Evolutionary conservation across 169 alveolate genomes (phyloP), one percentile per base, ranked within the genome.

Genomic region (Plasmodium falciparum): DNA sequence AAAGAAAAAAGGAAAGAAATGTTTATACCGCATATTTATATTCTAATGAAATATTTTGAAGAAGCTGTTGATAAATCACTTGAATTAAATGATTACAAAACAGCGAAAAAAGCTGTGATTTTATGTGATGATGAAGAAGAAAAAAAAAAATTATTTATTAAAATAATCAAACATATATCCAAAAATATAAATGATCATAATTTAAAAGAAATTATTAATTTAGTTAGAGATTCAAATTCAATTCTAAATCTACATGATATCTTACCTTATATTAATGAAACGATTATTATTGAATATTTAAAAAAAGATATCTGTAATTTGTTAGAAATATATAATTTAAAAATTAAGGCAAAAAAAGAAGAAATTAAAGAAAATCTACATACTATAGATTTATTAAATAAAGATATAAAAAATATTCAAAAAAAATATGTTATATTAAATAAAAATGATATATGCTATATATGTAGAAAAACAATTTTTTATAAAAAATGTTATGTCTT

Each of bases 61-160:
- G 92, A 86, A 86, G 92, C 92, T 12, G 88, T 86, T 15, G 92
- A 86, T 71, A 86, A 86, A 29, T 9, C 92, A 17, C 58, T 86
- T 62, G 92, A 86, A 73, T 52, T 86, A 66, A 56, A 71, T 24
- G 92, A 86, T 73, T 86, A 86, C 12, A 45, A 71, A 39, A 73
- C 74, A 13, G 92, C 92, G 6, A 72, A 86, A 61, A 86, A 59
- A 71, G 92, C 92, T 39, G 92, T 86, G 2, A 45, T 86, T 20
- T 13, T 86, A 15, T 50, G 83, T 65, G 88, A 86, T 54, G 92
- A 86, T 72, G 92, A 86, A 59, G 92, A 86, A 86, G 92, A 86
- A 62, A 86, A 86, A 72, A 86, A 86, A 86, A 86, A 86, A 86
- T 72, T 86, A 72, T 86, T 86, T 72, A 59, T 86, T 11, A 86